Evolutionary conservation across 78 protist species (phyloP).

Genomic region (Polysphondylium violaceum): DNA sequence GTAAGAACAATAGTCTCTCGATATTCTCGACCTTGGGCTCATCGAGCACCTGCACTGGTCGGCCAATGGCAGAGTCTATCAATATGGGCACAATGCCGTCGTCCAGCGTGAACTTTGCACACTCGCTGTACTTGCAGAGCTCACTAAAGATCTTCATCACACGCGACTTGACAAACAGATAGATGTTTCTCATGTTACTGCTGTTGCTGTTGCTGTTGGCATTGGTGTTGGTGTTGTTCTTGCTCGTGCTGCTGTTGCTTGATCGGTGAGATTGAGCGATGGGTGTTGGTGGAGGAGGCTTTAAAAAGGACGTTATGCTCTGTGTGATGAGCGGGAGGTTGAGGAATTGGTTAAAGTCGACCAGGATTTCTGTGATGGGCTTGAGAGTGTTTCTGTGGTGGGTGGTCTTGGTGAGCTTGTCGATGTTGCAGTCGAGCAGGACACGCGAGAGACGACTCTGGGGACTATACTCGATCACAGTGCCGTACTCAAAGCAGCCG

Average conservation of each 20-base stretch:
- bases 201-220: neutral
- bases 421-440: slow-evolving; percentile 48
- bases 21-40: slow-evolving; percentile 75
- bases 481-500: slow-evolving; percentile 60
- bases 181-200: slow-evolving; percentile 29
- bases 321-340: neutral
- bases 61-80: slow-evolving; percentile 66
- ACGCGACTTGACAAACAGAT: slow-evolving; percentile 43
- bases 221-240: neutral
- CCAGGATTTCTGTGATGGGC: slow-evolving; percentile 46
- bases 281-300: slow-evolving; percentile 34
- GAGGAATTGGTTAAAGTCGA: slow-evolving; percentile 41
- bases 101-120: slow-evolving; percentile 34
- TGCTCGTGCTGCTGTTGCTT: too few relatives aligned
- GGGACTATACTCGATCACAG: slow-evolving; percentile 39
- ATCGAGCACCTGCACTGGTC: slow-evolving; percentile 60
- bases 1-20: slow-evolving; percentile 39
- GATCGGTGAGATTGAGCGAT: neutral
- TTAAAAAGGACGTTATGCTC: slow-evolving; percentile 22
- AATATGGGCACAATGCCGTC: slow-evolving; percentile 49
- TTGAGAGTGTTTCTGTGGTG: slow-evolving; percentile 26
- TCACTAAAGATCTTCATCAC: slow-evolving; percentile 42
- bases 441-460: slow-evolving; percentile 16
- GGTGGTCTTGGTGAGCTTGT: slow-evolving; percentile 3
- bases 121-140: slow-evolving; percentile 25